These are phyloP conservation scores for Hymenoscyphus scutula DNA, from an alignment of 2,329 filamentous ascomycete genomes.

Conservation along the genomic window DNA sequence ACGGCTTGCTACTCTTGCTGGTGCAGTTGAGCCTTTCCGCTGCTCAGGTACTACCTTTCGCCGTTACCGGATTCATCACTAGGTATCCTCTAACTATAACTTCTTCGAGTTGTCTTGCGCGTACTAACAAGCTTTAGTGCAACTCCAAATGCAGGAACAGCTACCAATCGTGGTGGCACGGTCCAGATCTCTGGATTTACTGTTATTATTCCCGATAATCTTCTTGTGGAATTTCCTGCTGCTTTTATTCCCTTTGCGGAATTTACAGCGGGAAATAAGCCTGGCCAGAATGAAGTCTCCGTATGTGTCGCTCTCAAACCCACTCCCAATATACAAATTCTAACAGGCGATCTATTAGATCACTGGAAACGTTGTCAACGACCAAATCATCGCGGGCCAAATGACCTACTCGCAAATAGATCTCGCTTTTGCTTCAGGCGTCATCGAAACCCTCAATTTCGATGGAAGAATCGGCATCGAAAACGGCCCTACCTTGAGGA, in stretches of 20 bases:
- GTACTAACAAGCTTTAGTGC: conserved; percentile 6
- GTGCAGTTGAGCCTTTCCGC: neutral
- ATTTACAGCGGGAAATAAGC: conserved; percentile 17
- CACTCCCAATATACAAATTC: neutral
- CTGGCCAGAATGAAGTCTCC: conserved; percentile 27
- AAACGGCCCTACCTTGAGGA: conserved; percentile 39
- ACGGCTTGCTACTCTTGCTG: neutral
- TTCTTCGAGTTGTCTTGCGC: neutral
- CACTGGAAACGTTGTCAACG: conserved; percentile 40
- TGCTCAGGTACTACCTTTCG: conserved; percentile 16
- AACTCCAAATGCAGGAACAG: conserved; percentile 11
- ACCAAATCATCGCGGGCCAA: conserved; percentile 40
- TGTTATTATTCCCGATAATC: conserved; percentile 48
- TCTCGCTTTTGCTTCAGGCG: conserved; percentile 39
- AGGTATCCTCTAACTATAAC: neutral
- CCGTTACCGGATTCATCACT: conserved; percentile 15
- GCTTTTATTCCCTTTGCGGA: conserved; percentile 43
- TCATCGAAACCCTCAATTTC: conserved; percentile 37
- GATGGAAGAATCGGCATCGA: conserved; percentile 39
- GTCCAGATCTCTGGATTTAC: conserved; percentile 46
- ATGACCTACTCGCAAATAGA: conserved; percentile 39
- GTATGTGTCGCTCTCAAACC: neutral
- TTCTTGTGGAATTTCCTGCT: conserved; percentile 49
- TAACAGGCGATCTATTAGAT: conserved; percentile 23
- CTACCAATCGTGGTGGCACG: conserved; percentile 44